Conservation (phyloP, 345 rosid genomes). For the Cardiospermum halicacabum region DNA sequence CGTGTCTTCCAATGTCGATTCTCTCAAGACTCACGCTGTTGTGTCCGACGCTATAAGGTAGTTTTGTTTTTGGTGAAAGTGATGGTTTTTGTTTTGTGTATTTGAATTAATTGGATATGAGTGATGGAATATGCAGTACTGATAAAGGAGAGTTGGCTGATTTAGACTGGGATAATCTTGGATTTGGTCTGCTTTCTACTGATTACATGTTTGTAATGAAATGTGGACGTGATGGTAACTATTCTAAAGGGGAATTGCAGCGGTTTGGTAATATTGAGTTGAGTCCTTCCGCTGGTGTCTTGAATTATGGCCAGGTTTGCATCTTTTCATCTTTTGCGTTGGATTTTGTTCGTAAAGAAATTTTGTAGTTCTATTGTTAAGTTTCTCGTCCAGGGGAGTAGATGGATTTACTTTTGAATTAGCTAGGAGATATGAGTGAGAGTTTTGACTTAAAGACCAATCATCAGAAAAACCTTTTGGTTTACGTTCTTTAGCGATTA, state of each 20-base stretch:
- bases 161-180: constrained; percentile 86
- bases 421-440: not conserved
- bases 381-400: not conserved
- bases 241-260: constrained; percentile 61
- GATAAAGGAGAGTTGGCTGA: constrained; percentile 47
- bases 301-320: constrained; percentile 95
- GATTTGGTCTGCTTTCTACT: constrained; percentile 62
- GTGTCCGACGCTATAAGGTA: constrained; percentile 47
- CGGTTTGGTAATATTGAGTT: constrained; percentile 86
- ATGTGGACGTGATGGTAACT: constrained; percentile 49
- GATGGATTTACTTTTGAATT: not conserved
- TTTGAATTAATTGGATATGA: constrained; percentile 5
- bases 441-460: not conserved
- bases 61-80: not conserved
- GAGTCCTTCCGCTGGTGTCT: constrained; percentile 81
- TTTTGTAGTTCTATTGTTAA: not conserved
- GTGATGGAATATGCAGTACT: constrained; percentile 29
- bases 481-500: not conserved
- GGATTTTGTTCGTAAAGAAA: not conserved
- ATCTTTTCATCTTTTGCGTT: not conserved
- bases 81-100: not conserved
- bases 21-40: constrained; percentile 30
- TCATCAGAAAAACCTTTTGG: not conserved
- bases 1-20: constrained; percentile 15
- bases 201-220: constrained; percentile 88